Base-by-base conservation (phyloP, 345 rosid genomes). In the Camelina hispida region DNA sequence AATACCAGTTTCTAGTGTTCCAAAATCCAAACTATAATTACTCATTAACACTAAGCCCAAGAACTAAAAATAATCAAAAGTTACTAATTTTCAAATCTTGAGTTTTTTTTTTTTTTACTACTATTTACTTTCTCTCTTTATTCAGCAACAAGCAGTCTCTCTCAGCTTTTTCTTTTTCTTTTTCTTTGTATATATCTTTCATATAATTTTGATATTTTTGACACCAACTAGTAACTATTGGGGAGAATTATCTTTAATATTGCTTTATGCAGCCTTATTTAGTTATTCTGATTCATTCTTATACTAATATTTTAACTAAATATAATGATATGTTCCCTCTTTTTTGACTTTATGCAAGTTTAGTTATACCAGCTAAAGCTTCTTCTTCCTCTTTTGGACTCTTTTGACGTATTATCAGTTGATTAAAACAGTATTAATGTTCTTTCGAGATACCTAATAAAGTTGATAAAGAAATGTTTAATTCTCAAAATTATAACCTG, bases 241-340 rank as follows among this genome's bases (percentile, higher is more conserved):
- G 54, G 32, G 44, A 42, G 60, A 59, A 22, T 38, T 35, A 75
- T 75, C 73, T 75, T 75, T 58, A 74, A 54, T 52, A 13, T 18
- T 42, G 64, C 77, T 66, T 66, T 74, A 66, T 68, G 74, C 74
- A 69, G 80, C 66, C 66, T 69, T 76, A 68, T 54, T 68, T 30
- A 57, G 44, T 28, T 50, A 51, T 60, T 46, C 42, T 28, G 73
- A 22, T 65, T 65, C 50, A 22, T 42, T 59, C n/a, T 59, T 18
- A 34, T 12, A 13, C 30, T 28, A 28, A 30, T 43, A 30, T 43
- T 61, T 51, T 40, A 30, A 38, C 22, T 62, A 8, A 10, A 62
- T 23, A 63, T 17, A 17, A 34, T 52, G 3, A 10, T 62, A 20
- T 50, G 5, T 28, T 53, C 7, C 5, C 30, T 40, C 48, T 42